Evolutionary conservation across 2,329 filamentous ascomycete species (phyloP).

Genomic region (Hypoxylon sp.): DNA sequence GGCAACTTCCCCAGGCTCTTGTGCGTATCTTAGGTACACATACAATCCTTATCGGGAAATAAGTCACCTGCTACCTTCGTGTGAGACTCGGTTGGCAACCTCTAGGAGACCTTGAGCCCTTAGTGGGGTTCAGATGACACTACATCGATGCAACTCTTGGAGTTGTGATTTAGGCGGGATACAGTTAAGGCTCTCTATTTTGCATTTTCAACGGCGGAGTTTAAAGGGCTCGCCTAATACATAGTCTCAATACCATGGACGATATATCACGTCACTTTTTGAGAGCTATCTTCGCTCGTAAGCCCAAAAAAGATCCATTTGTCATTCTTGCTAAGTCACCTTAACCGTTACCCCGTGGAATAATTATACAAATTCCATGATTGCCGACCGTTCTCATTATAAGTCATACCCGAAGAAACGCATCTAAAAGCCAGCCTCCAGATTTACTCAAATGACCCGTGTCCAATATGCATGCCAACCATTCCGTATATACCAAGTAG

Average conservation of each 20-base stretch:
- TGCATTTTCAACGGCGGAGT: background rate
- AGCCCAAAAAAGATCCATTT: constrained; percentile 19
- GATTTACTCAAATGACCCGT: constrained; percentile 15
- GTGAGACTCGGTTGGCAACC: constrained; percentile 35
- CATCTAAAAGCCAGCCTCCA: constrained; percentile 6
- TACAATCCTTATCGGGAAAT: constrained; percentile 34
- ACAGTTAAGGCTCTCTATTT: background rate
- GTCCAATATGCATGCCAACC: constrained; percentile 15
- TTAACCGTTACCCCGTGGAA: constrained; percentile 25
- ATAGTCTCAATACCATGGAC: background rate
- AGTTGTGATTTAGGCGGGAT: constrained; percentile 20
- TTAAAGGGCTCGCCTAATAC: background rate
- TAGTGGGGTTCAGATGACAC: constrained; percentile 35
- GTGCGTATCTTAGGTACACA: background rate
- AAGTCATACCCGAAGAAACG: constrained; percentile 17
- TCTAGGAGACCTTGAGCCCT: background rate
- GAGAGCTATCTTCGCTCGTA: background rate
- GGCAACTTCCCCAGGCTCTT: constrained; percentile 3
- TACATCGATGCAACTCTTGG: constrained; percentile 17
- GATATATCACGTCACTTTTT: background rate
- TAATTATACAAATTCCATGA: constrained; percentile 20
- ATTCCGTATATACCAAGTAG: constrained; percentile 15
- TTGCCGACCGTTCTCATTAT: constrained; percentile 25
- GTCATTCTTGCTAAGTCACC: constrained; percentile 24
- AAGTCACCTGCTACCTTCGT: constrained; percentile 33